Base-by-base conservation (phyloP, 768 basidiomycete genomes). In the Mycena indigotica region DNA sequence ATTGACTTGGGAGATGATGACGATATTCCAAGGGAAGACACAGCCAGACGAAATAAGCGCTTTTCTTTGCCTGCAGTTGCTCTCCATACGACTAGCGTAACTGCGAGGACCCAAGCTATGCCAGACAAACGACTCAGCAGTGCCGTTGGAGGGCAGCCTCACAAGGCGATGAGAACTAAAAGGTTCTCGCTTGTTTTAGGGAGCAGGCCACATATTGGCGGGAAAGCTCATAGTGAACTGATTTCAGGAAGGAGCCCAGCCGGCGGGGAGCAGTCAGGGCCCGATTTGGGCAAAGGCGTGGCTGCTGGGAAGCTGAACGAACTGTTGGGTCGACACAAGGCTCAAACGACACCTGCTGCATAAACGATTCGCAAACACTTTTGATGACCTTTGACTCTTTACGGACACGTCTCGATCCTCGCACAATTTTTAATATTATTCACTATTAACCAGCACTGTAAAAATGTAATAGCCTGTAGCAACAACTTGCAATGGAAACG, bases 41-140 rank as follows among this genome's bases (percentile, higher is more conserved):
- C 87, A 0, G 80, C 79, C 41, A 73, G 86, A 62, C 70, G 84
- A 65, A 77, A 76, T 65, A 88, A 89, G 67, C 81, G 88, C 35
- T 91, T 91, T 65, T 91, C 91, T 49, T 58, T 88, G 50, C 88
- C 90, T 45, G 88, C 88, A n/a, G 77, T 93, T 32, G 89, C 87
- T 32, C 62, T 92, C 69, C 89, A 91, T 62, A 84, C 85, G 28
- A 84, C 84, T 28, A 84, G 81, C 17, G 89, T 92, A 15, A 87
- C 85, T 26, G 82, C 87, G 21, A 79, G 83, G 19, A 81, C 83
- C 35, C 72, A 65, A 52, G 68, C 4, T 60, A 64, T 45, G 62
- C 67, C 46, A 23, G 54, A 48, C 6, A 48, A 26, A 21, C 46
- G 46, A 15, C 6, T 48, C 6, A n/a, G 53, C 23, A 65, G 63